These are phyloP conservation scores for Aureobasidium sp. DNA, from an alignment of 2,329 filamentous ascomycete species.

Conservation along the genomic window DNA sequence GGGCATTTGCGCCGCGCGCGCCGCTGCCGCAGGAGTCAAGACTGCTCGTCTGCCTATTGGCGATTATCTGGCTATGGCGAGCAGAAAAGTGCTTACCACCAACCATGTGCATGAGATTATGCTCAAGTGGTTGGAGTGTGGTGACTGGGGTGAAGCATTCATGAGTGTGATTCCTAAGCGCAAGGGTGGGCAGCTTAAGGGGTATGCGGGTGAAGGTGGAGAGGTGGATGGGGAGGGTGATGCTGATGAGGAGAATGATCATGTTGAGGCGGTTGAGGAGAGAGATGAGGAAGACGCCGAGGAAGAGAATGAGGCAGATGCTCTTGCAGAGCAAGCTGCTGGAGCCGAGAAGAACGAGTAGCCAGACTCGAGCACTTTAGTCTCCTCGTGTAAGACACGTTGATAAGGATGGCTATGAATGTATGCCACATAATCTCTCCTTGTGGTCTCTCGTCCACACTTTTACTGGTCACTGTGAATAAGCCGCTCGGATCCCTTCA, in stretches of 20 bases:
- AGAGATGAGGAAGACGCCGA: slow-evolving; percentile 6
- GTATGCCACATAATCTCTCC: too few relatives aligned
- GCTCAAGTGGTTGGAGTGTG: slow-evolving; percentile 82
- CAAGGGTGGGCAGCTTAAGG: slow-evolving; percentile 57
- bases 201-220: slow-evolving; percentile 18
- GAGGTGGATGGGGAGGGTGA: slow-evolving; percentile 18
- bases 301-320: not conserved
- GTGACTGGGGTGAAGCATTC: slow-evolving; percentile 89
- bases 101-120: slow-evolving; percentile 98
- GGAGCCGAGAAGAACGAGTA: not conserved
- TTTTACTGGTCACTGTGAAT: too few relatives aligned
- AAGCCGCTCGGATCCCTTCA: too few relatives aligned
- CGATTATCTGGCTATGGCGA: slow-evolving; percentile 89
- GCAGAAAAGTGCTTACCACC: slow-evolving; percentile 77
- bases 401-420: too few relatives aligned
- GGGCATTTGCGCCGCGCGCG: slow-evolving; percentile 81
- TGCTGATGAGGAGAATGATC: slow-evolving; percentile 16
- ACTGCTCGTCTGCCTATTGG: slow-evolving; percentile 91
- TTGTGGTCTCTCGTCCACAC: too few relatives aligned
- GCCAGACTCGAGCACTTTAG: not conserved
- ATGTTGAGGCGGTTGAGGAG: not conserved
- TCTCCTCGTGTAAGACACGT: too few relatives aligned
- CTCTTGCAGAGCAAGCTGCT: not conserved
- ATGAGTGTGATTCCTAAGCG: slow-evolving; percentile 80
- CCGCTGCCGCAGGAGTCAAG: slow-evolving; percentile 65